These are phyloP conservation scores for Cryptococcus hybrid DNA, from an alignment of 1,284 basidiomycete species.

Conservation along the genomic window DNA sequence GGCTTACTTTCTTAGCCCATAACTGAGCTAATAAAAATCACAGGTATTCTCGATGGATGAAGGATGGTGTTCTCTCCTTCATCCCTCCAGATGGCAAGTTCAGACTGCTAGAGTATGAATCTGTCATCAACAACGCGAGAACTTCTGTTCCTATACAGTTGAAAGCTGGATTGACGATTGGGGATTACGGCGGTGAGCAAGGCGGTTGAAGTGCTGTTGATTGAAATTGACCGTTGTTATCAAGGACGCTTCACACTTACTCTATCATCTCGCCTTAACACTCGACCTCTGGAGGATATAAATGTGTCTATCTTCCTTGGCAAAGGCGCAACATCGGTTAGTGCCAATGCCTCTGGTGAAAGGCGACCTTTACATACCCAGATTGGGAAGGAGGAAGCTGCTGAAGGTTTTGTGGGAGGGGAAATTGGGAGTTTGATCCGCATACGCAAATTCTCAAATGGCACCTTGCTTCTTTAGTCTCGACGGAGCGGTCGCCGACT, in stretches of 20 bases:
- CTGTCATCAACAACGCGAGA: constrained; percentile 50
- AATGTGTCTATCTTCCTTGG: constrained; percentile 72
- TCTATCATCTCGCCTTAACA: constrained; percentile 64
- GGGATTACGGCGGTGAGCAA: constrained; percentile 61
- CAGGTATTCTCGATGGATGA: constrained; percentile 76
- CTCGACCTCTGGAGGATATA: constrained; percentile 67
- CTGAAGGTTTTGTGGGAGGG: constrained; percentile 55
- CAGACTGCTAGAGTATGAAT: constrained; percentile 80
- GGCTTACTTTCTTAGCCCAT: neutral
- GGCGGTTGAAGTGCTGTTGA: constrained; percentile 5
- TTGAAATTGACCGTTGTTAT: neutral
- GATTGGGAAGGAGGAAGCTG: constrained; percentile 36
- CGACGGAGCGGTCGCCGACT: constrained; percentile 65
- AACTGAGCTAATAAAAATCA: neutral
- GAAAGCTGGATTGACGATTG: constrained; percentile 61
- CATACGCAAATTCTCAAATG: constrained; percentile 68
- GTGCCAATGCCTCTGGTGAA: constrained; percentile 46
- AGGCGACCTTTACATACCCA: constrained; percentile 53
- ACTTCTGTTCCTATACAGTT: constrained; percentile 64
- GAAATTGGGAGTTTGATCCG: constrained; percentile 75
- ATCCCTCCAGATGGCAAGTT: constrained; percentile 94
- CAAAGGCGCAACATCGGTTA: constrained; percentile 59
- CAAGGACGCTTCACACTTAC: constrained; percentile 69
- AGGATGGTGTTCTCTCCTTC: constrained; percentile 79
- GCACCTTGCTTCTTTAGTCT: constrained; percentile 67